Conservation (phyloP, 2,329 filamentous ascomycete genomes). For the Leptographium radiaticola region DNA sequence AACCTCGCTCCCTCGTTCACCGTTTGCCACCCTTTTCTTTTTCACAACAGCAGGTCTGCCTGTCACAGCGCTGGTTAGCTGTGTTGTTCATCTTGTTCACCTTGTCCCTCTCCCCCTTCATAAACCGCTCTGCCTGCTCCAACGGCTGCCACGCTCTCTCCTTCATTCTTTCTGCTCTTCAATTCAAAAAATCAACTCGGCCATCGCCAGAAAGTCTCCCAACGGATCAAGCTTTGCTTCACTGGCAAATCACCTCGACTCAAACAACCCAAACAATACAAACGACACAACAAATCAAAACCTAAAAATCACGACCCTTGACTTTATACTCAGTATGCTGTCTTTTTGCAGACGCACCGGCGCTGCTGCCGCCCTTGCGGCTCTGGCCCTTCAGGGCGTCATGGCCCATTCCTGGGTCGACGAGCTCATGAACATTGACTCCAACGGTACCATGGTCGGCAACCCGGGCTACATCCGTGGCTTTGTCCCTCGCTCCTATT, state of each 20-base stretch:
- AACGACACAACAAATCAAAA: no score
- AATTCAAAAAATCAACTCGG: neutral
- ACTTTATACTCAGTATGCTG: conserved; percentile 4
- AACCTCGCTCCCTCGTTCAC: neutral
- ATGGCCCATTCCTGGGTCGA: conserved; percentile 75
- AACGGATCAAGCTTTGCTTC: no score
- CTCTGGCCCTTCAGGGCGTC: conserved; percentile 12
- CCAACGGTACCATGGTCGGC: conserved; percentile 62
- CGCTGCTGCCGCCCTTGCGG: neutral
- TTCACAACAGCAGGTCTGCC: neutral
- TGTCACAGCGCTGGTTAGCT: neutral
- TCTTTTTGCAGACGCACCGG: neutral
- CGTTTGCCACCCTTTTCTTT: neutral
- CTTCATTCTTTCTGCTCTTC: neutral
- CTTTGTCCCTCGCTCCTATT: conserved; percentile 43
- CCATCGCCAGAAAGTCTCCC: no score
- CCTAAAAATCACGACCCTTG: neutral
- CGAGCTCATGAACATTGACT: conserved; percentile 54
- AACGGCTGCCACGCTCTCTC: neutral
- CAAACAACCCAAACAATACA: no score
- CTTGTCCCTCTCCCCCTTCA: neutral
- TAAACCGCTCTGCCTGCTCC: neutral
- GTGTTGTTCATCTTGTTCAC: neutral
- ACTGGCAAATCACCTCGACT: no score
- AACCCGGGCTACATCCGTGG: conserved; percentile 62